Evolutionary conservation across 2,329 filamentous ascomycete genomes (phyloP).

Genomic region (Monilinia laxa): DNA sequence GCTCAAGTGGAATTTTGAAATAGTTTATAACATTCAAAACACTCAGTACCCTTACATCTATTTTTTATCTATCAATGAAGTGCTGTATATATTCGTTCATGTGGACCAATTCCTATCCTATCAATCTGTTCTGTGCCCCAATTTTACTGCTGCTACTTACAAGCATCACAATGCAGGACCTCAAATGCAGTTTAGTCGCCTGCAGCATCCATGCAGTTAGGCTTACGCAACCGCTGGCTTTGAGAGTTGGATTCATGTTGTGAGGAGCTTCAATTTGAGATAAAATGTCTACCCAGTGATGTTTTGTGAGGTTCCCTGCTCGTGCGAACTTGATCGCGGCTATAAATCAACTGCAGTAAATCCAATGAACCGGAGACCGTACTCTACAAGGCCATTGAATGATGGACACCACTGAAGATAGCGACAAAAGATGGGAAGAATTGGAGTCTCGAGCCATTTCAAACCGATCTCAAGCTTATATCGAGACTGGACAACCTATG

Average conservation of each 20-base stretch:
- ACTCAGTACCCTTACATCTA: too few relatives aligned
- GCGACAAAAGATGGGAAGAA: background rate
- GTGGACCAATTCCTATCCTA: background rate
- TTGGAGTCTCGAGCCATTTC: background rate
- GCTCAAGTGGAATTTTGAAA: background rate
- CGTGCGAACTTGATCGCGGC: background rate
- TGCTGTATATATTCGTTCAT: background rate
- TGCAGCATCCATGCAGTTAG: conserved; percentile 1
- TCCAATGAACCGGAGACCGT: too few relatives aligned
- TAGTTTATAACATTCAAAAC: too few relatives aligned
- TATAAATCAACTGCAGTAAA: too few relatives aligned
- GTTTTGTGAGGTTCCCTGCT: background rate
- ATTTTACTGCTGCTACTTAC: background rate
- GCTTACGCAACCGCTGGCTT: background rate
- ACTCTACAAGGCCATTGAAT: too few relatives aligned
- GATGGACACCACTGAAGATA: too few relatives aligned
- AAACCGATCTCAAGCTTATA: too few relatives aligned
- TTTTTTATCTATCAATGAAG: background rate
- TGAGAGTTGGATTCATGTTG: background rate
- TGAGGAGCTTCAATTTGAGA: background rate
- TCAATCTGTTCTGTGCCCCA: background rate
- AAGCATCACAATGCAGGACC: conserved; percentile 9
- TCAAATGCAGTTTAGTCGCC: conserved; percentile 9
- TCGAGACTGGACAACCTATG: too few relatives aligned
- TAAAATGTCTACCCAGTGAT: background rate